These are phyloP conservation scores for Entonaema liquescens DNA, from an alignment of 495 filamentous ascomycete genomes.

Conservation along the genomic window DNA sequence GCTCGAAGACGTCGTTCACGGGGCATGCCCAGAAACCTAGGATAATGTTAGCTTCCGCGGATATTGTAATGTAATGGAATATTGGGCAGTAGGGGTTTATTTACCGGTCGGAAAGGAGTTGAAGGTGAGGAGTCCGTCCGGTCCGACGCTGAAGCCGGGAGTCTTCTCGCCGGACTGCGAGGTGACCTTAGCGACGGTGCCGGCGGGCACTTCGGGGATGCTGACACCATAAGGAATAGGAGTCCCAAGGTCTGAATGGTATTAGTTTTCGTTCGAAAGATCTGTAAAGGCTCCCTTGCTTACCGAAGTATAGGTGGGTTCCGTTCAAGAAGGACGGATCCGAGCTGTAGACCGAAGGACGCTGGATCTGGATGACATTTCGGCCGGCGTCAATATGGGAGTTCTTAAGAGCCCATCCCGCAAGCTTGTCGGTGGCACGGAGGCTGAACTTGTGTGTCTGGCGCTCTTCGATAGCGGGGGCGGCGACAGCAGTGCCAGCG, in stretches of 20 bases:
- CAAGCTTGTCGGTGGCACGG: conserved; percentile 16
- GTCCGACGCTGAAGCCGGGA: background rate
- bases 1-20: background rate
- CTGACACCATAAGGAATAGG: background rate
- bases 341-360: conserved; percentile 17
- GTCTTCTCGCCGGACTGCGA: background rate
- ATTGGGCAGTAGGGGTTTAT: background rate
- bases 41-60: background rate
- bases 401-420: conserved; percentile 26
- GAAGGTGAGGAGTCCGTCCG: background rate
- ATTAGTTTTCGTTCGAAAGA: background rate
- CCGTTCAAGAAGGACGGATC: conserved; percentile 24
- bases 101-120: background rate
- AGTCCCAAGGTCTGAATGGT: background rate
- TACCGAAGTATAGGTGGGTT: conserved; percentile 25
- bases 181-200: background rate
- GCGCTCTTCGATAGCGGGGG: background rate
- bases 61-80: background rate
- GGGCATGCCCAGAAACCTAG: background rate
- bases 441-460: conserved; percentile 7
- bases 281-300: background rate
- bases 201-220: background rate
- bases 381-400: conserved; percentile 11
- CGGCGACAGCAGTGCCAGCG: background rate
- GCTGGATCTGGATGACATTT: conserved; percentile 28